A percentile compares a stretch with the other conserved stretches of the same genome.
Conservation (phyloP, 2,329 filamentous ascomycete genomes). For the Aspergillus ochraceus region DNA sequence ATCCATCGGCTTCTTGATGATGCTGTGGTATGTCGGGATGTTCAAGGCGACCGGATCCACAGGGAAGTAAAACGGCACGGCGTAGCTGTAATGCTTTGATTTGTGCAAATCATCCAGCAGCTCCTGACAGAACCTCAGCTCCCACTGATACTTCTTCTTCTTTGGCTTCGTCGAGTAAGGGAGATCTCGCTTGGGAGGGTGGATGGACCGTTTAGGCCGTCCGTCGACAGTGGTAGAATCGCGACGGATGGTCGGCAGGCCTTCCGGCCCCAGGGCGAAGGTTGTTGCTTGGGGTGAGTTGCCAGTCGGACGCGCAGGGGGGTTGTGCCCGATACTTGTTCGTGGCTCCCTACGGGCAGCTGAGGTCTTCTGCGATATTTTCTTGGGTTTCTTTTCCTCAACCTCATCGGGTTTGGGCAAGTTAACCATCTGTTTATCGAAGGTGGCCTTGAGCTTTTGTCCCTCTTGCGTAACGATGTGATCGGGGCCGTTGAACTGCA, state of each 20-base stretch:
- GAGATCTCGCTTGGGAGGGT: constrained; percentile 90
- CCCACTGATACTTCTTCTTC: constrained; percentile 84
- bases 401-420: constrained; percentile 58
- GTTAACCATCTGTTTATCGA: constrained; percentile 60
- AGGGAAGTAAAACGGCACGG: constrained; percentile 74
- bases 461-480: constrained; percentile 73
- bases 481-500: constrained; percentile 76
- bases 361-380: constrained; percentile 42
- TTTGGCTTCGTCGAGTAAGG: constrained; percentile 85
- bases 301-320: constrained; percentile 31
- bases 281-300: constrained; percentile 50
- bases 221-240: constrained; percentile 77
- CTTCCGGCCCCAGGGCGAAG: constrained; percentile 76
- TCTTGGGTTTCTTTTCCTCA: constrained; percentile 63
- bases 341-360: constrained; percentile 51
- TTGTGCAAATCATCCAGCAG: constrained; percentile 77
- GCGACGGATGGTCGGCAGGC: constrained; percentile 78
- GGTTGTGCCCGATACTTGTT: constrained; percentile 42
- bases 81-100: constrained; percentile 66
- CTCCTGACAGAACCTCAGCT: constrained; percentile 86
- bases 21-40: constrained; percentile 87
- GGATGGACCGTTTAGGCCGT: constrained; percentile 89
- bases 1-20: constrained; percentile 98
- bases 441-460: constrained; percentile 59
- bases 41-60: constrained; percentile 93